Evolutionary conservation across 2,329 filamentous ascomycete species (phyloP), one percentile per base, ranked within the genome.

Genomic region (Parascedosporium putredinis): DNA sequence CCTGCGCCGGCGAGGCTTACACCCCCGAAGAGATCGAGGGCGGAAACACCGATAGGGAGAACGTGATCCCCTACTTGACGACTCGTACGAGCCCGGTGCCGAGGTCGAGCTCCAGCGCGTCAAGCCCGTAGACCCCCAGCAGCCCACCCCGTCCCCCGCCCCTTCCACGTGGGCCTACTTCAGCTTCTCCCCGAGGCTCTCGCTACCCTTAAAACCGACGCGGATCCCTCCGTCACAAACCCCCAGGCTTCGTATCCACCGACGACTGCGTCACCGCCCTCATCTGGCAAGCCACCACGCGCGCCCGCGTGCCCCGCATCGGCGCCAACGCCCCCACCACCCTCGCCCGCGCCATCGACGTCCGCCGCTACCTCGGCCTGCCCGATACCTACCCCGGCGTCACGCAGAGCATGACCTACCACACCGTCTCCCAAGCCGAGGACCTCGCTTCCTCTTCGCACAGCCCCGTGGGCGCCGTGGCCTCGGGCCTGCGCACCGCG

Each of bases 201-300:
- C 1, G 47, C 54, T 2, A 49, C 54, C 0, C 58, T 79, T 1
- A 78, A 79, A 52, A 40, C 56, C 0, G 29, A 56, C 0, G 70
- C 71, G 3, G 58, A 58, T 5, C 40, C 55, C 49, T 53, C 55
- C 8, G 48, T 59, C 47, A 52, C 59, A 18, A 16, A 47, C 2
- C 43, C 55, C 34, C 33, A 1, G 51, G 52, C 2, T 77, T 66
- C 53, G 57, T 78, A 20, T 75, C 75, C 1, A 79, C 74, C 0
- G 75, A 81, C 50, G 76, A 81, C 55, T 64, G 68, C 3, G 59
- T 79, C 12, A 71, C 61, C 2, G 73, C 74, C 0, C 70, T 78
- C 44, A 60, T 78, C 50, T 79, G 72, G 72, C 65, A 73, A 52
- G 64, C 63, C 0, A 55, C 74, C 8, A 60, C 62, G 0, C 68